Evolutionary conservation across 2,329 filamentous ascomycete genomes (phyloP).

Genomic region (Ustulina deusta): DNA sequence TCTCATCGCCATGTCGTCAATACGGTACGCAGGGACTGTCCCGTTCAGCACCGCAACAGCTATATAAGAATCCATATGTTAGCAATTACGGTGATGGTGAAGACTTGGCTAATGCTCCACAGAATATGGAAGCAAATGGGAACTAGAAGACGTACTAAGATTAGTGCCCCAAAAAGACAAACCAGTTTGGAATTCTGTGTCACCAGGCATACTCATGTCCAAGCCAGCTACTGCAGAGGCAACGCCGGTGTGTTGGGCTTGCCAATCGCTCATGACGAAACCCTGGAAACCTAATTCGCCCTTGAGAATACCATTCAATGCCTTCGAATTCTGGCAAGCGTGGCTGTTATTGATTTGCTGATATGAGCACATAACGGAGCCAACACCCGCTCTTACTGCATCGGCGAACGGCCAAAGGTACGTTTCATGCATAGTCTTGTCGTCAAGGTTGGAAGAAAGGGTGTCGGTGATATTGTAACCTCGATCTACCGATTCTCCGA

Average conservation of each 20-base stretch:
- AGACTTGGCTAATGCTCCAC: not conserved
- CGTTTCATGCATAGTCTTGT: conserved; percentile 79
- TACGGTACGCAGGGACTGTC: conserved; percentile 84
- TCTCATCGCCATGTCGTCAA: conserved; percentile 93
- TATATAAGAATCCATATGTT: conserved; percentile 15
- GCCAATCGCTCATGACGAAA: conserved; percentile 85
- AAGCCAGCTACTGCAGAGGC: conserved; percentile 77
- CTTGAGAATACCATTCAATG: conserved; percentile 82
- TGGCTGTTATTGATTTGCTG: conserved; percentile 86
- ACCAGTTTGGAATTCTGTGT: conserved; percentile 66
- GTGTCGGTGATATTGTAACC: conserved; percentile 73
- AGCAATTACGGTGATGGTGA: not conserved
- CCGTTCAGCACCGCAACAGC: conserved; percentile 87
- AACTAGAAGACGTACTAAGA: conserved; percentile 61
- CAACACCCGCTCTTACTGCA: conserved; percentile 75
- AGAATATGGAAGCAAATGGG: not conserved
- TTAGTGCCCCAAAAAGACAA: conserved; percentile 86
- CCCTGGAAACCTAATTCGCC: conserved; percentile 84
- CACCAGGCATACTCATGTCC: conserved; percentile 89
- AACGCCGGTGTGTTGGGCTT: conserved; percentile 77
- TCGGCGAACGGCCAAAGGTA: conserved; percentile 85
- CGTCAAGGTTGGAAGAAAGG: conserved; percentile 72
- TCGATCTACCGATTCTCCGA: conserved; percentile 64
- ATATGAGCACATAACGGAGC: conserved; percentile 75
- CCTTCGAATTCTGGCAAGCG: conserved; percentile 80